Conservation (phyloP, 2,329 filamentous ascomycete species). For the Capronia americana region DNA sequence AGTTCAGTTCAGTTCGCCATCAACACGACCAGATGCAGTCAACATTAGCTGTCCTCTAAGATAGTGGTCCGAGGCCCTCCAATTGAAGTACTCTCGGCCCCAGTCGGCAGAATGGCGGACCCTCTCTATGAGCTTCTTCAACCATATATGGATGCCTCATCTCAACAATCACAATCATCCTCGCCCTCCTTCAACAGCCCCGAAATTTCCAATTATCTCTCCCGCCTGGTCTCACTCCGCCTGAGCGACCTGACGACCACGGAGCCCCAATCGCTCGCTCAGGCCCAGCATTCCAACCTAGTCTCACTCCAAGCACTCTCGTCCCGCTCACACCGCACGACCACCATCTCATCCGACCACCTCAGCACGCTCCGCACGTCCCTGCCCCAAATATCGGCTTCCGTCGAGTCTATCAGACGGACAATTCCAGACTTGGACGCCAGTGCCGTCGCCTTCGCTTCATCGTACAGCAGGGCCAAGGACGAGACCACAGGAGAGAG, state of each 20-base stretch:
- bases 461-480: slow-evolving; percentile 75
- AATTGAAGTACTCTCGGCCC: not conserved
- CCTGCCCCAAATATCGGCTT: slow-evolving; percentile 71
- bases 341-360: slow-evolving; percentile 80
- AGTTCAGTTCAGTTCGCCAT: not conserved
- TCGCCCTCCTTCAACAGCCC: slow-evolving; percentile 12
- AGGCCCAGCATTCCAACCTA: slow-evolving; percentile 78
- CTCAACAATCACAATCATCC: slow-evolving; percentile 47
- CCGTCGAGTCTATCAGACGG: slow-evolving; percentile 70
- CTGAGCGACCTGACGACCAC: slow-evolving; percentile 73
- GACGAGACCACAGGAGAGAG: slow-evolving; percentile 43
- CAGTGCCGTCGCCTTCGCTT: slow-evolving; percentile 79
- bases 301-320: slow-evolving; percentile 86
- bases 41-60: not conserved
- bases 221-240: slow-evolving; percentile 76
- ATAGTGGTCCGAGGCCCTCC: not conserved
- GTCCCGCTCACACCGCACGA: slow-evolving; percentile 83
- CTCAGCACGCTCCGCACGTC: slow-evolving; percentile 75
- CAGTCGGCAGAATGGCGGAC: slow-evolving; percentile 63
- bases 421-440: slow-evolving; percentile 79
- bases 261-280: slow-evolving; percentile 80
- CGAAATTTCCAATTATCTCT: slow-evolving; percentile 70
- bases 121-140: slow-evolving; percentile 75
- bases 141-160: slow-evolving; percentile 60
- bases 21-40: not conserved